Conservation (phyloP, 2,329 filamentous ascomycete genomes). For the Botrytis fabae region DNA sequence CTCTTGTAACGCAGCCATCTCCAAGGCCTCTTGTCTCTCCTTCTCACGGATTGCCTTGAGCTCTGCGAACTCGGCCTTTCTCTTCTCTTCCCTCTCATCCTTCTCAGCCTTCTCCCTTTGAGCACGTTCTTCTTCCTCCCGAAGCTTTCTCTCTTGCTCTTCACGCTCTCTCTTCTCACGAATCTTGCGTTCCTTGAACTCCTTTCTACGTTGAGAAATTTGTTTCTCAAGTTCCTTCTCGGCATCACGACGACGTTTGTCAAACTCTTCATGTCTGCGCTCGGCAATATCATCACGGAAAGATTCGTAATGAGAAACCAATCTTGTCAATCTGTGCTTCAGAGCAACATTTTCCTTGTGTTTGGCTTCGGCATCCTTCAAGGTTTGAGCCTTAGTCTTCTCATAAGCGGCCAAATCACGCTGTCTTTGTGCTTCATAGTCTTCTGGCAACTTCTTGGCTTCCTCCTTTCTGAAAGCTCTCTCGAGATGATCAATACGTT, state of each 20-base stretch:
- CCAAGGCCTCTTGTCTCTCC: conserved; percentile 66
- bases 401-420: conserved; percentile 80
- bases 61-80: conserved; percentile 67
- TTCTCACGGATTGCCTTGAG: conserved; percentile 65
- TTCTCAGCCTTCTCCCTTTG: conserved; percentile 84
- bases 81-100: conserved; percentile 75
- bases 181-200: conserved; percentile 78
- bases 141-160: conserved; percentile 74
- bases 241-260: conserved; percentile 87
- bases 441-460: conserved; percentile 81
- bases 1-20: conserved; percentile 68
- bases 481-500: conserved; percentile 95
- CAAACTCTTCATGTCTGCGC: conserved; percentile 90
- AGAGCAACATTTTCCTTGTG: conserved; percentile 90
- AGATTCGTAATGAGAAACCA: conserved; percentile 79
- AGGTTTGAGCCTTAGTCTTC: conserved; percentile 70
- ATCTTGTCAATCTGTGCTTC: conserved; percentile 84
- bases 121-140: conserved; percentile 83
- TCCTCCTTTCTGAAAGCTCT: conserved; percentile 96
- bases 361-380: conserved; percentile 79
- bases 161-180: conserved; percentile 83
- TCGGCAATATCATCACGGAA: conserved; percentile 83
- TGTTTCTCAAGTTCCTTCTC: conserved; percentile 92
- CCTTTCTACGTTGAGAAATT: conserved; percentile 83
- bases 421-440: conserved; percentile 82